phyloP scores from a whole-genome alignment of 2,329 filamentous ascomycete genomes.

The Pseudogymnoascus sp. region DNA sequence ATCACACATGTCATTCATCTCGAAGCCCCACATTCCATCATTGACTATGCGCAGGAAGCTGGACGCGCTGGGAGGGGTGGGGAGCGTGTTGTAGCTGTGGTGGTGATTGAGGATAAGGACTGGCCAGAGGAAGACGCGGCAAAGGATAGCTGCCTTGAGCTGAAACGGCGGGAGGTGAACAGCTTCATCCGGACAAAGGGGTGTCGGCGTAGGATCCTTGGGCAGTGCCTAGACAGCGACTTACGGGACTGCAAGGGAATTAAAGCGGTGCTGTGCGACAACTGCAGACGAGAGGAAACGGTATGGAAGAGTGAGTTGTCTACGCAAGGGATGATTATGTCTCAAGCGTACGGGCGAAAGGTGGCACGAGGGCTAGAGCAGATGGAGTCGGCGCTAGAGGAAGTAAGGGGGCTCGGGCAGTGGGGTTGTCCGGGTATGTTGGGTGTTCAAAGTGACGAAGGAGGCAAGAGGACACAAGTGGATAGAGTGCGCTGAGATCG shows the following conservation, averaged over 20 bases:
- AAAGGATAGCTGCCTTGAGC: not conserved
- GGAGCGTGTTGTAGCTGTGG: constrained; percentile 11
- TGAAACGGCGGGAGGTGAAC: constrained; percentile 6
- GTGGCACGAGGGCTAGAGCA: not conserved
- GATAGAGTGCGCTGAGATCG: not conserved
- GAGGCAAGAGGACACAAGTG: not conserved
- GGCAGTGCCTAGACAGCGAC: not conserved
- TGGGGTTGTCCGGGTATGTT: not conserved
- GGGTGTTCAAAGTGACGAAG: not conserved
- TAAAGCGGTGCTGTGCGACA: not conserved
- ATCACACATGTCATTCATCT: constrained; percentile 16
- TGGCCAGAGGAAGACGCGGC: not conserved
- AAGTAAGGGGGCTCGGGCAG: not conserved
- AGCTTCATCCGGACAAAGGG: not conserved
- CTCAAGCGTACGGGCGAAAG: not conserved
- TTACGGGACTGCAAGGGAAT: not conserved
- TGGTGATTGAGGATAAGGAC: not conserved
- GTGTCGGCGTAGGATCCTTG: not conserved
- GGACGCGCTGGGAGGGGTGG: constrained; percentile 10
- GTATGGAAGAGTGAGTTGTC: constrained; percentile 1
- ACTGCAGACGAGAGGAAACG: constrained; percentile 2
- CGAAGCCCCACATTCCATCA: constrained; percentile 13
- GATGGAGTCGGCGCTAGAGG: not conserved
- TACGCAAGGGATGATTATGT: not conserved
- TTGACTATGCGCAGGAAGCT: constrained; percentile 17